These are phyloP conservation scores for Besnoitia besnoiti DNA, from an alignment of 169 alveolate species.

Conservation along the genomic window DNA sequence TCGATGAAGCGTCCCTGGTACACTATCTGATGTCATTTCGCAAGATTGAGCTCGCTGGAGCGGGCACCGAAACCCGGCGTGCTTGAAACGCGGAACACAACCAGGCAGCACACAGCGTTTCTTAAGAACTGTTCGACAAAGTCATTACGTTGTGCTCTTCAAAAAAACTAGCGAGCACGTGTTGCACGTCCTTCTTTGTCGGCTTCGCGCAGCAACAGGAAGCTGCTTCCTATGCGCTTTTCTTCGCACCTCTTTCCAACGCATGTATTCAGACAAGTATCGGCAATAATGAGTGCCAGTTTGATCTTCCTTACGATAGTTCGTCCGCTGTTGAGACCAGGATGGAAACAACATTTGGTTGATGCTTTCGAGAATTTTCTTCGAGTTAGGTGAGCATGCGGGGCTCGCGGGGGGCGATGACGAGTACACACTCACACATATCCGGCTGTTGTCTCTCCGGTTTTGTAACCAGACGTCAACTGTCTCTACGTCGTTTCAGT, in stretches of 20 bases:
- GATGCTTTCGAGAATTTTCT: conserved; percentile 9
- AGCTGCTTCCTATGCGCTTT: not conserved
- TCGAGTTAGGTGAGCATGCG: not conserved
- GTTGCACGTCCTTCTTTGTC: not conserved
- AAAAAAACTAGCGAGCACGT: too few relatives aligned
- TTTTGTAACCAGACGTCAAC: not conserved
- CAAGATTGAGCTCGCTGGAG: too few relatives aligned
- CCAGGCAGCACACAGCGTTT: too few relatives aligned
- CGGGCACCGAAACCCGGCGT: too few relatives aligned
- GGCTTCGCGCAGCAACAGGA: not conserved
- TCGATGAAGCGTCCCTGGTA: not conserved
- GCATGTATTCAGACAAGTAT: not conserved
- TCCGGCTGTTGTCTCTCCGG: too few relatives aligned
- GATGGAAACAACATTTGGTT: conserved; percentile 35
- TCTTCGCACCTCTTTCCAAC: not conserved
- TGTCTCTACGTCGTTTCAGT: too few relatives aligned
- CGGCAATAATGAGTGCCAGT: not conserved
- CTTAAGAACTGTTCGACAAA: too few relatives aligned
- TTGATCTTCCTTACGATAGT: not conserved
- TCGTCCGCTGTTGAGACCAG: conserved; percentile 40
- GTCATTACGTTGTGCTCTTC: not conserved
- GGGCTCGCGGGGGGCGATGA: too few relatives aligned
- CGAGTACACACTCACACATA: too few relatives aligned
- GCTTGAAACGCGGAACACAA: too few relatives aligned
- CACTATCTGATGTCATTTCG: too few relatives aligned